Base-by-base conservation (phyloP, 352 stramenopile genomes). In the Globisporangium polare region DNA sequence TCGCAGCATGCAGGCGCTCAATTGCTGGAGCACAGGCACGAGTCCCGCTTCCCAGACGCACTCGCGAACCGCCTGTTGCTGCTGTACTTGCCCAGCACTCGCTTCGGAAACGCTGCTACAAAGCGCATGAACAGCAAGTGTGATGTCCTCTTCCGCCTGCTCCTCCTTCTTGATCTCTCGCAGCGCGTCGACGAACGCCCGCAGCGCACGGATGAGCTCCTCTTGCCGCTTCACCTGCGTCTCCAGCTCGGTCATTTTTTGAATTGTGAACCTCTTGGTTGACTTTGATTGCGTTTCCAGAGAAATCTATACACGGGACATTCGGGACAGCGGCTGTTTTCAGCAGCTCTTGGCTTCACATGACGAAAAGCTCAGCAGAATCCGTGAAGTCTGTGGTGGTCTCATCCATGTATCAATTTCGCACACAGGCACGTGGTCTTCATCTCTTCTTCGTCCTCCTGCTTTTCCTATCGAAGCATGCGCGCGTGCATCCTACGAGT, bases 101-200 rank as follows among this genome's bases (percentile, higher is more conserved):
- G 22, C 8, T 17, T 43, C 22, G 9, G 29, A 5, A 2, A 55
- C 26, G 43, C 53, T 55, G 13, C 17, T 45, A 49, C 78, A 80
- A 2, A 83, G 56, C 41, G 10, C 63, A 8, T 67, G 69, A 45
- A 88, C 69, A 15, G 80, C 79, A 12, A 31, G 27, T 10, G 67
- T 53, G 5, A 89, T 60, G 1, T 64, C 35, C 0, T 31, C 58
- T 12, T 57, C 46, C 9, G 77, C 63, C 15, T 72, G 46, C 2
- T 68, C 62, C 8, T 63, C 50, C 20, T 55, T 65, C 54, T 84
- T 82, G 18, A 88, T 62, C 47, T 78, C 81, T 41, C 81, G 79
- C 33, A 93, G 60, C 47, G 79, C 74, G 65, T 91, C 81, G 22
- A 93, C 74, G 66, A 93, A 90, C 47, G 57, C 63, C n/a, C 73